phyloP scores from a whole-genome alignment of 192 early-diverging fungal species.

The Oehlia diaphana region DNA sequence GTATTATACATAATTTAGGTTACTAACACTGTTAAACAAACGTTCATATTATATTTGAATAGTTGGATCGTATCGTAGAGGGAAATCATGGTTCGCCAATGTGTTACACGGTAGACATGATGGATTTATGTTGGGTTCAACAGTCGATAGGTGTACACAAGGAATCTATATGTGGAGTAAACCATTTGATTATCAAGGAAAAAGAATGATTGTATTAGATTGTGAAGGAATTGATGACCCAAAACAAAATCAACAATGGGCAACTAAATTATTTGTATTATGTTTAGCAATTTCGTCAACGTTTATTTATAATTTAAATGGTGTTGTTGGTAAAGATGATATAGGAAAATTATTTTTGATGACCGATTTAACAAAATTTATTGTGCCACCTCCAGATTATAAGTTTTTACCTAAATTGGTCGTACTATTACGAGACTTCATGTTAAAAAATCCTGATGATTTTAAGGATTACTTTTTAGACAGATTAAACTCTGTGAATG shows the following conservation, averaged over 20 bases:
- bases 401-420: conserved; percentile 21
- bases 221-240: conserved; percentile 27
- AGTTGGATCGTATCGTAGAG: conserved; percentile 26
- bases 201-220: conserved; percentile 12
- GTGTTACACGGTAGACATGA: conserved; percentile 23
- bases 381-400: conserved; percentile 10
- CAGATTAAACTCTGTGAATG: neutral
- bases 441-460: neutral
- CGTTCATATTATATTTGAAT: neutral
- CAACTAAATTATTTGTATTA: conserved; percentile 24
- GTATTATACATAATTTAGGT: neutral
- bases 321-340: conserved; percentile 14
- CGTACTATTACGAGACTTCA: conserved; percentile 18
- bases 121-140: conserved; percentile 19
- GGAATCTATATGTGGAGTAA: conserved; percentile 29
- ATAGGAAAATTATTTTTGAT: conserved; percentile 26
- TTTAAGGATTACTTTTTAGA: conserved; percentile 20
- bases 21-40: too few species aligned
- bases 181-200: conserved; percentile 16
- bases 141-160: conserved; percentile 14
- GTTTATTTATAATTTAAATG: conserved; percentile 29
- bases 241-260: conserved; percentile 18
- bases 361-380: conserved; percentile 22
- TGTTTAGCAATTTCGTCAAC: conserved; percentile 23
- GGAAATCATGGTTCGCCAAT: conserved; percentile 28